Evolutionary conservation across 805 yeast genomes (phyloP), one percentile per base, ranked within the genome.

Genomic region (Candida vaughaniae): DNA sequence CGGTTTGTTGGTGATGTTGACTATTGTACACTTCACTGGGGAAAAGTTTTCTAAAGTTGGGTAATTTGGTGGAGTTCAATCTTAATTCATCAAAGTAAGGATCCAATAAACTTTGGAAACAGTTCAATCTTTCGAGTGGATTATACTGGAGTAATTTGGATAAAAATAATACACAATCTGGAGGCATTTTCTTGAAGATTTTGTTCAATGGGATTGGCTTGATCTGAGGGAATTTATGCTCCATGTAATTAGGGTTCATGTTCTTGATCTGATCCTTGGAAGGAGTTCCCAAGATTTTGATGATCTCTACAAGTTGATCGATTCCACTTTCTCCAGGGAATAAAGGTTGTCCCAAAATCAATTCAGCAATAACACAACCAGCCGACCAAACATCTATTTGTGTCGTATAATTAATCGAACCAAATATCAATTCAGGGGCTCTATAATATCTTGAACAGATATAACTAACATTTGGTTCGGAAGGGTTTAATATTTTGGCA

Each of bases 251-350:
- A 35, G 96, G 95, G 63, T 91, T 91, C 99, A 91, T 93, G 43
- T 89, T 77, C 56, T 81, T 77, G 49, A 91, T 91, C 62, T 91
- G 96, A 32, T 89, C 96, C 40, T 85, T 79, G 12, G 95, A 73
- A 6, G 99, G 99, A 1, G 99, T 91, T 11, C 99, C 99, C 56
- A 93, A 72, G 17, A 91, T 86, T 64, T 93, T 93, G 60, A 91
- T 91, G 51, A 91, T 91, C 62, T 91, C 99, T 14, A 91, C 98
- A 52, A 91, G 75, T 63, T 93, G 99, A 60, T 93, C 99, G 41
- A 93, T 91, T 25, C 99, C 98, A 42, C 90, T 82, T 59, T 93
- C 98, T 30, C 99, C 99, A 9, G 99, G 99, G 66, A 93, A 93
- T 47, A 93, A 69, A 10, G 99, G 99, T 59, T 89, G 97, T 12